phyloP scores from a whole-genome alignment of 176 grass and related monocot species.

The Raddia guianensis region DNA sequence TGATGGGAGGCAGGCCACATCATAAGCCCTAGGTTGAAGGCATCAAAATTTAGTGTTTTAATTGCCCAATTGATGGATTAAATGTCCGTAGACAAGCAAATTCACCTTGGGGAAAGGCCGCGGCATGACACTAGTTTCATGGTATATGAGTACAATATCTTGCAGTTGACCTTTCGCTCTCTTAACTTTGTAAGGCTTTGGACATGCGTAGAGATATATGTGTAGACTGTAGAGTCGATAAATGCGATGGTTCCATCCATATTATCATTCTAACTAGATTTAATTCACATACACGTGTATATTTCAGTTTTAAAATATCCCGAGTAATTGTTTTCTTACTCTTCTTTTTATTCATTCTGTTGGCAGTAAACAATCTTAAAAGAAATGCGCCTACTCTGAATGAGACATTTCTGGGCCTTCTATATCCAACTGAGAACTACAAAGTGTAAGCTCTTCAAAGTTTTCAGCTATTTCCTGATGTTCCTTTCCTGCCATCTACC shows the following conservation, averaged over 20 bases:
- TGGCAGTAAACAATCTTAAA: constrained; percentile 97
- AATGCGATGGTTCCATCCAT: neutral
- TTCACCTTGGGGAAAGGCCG: neutral
- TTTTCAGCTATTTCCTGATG: neutral
- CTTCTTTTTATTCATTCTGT: constrained; percentile 28
- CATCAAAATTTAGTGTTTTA: neutral
- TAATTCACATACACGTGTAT: neutral
- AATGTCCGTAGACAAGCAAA: constrained; percentile 9
- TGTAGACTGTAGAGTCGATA: neutral
- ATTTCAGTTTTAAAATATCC: neutral
- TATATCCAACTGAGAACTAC: constrained; percentile 95
- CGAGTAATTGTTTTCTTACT: constrained; percentile 19
- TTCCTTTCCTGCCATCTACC: neutral
- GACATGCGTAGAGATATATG: no score
- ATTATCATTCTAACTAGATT: no score
- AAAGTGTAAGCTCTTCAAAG: constrained; percentile 77
- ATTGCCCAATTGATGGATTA: neutral
- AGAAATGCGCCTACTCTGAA: constrained; percentile 80
- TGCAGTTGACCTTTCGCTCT: neutral
- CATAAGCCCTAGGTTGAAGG: neutral
- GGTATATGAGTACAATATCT: neutral
- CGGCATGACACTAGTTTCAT: neutral
- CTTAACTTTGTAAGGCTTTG: neutral
- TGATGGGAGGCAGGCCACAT: neutral
- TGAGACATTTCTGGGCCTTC: constrained; percentile 92